Conservation (phyloP, 2,329 filamentous ascomycete species). For the Colletotrichum lini region DNA sequence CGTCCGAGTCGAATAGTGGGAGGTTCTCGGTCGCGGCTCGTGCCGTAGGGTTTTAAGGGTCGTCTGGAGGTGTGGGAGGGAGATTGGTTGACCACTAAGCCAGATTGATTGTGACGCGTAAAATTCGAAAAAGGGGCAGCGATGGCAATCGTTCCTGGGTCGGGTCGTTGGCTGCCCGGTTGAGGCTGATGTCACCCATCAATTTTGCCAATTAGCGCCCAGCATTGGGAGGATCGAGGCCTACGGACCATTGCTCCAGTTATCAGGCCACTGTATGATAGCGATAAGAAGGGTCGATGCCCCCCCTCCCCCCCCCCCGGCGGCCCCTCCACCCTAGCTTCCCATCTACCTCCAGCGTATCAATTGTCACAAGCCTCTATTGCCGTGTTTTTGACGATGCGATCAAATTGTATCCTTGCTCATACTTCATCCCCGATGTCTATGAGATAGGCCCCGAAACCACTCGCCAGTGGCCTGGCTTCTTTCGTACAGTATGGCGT, state of each 20-base stretch:
- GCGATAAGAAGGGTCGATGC: constrained; percentile 25
- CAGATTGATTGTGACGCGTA: constrained; percentile 35
- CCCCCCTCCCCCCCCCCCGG: constrained; percentile 10
- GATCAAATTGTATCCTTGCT: constrained; percentile 9
- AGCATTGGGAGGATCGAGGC: constrained; percentile 16
- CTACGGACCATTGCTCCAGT: constrained; percentile 24
- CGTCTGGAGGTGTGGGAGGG: constrained; percentile 28
- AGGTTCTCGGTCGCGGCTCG: constrained; percentile 34
- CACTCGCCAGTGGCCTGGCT: constrained; percentile 1
- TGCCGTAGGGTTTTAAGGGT: constrained; percentile 32
- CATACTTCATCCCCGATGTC: neutral
- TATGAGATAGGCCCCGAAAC: constrained; percentile 3
- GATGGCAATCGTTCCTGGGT: constrained; percentile 27
- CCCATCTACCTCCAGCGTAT: constrained; percentile 11
- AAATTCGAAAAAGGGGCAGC: constrained; percentile 39
- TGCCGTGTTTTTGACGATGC: constrained; percentile 13
- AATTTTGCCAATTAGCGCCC: constrained; percentile 40
- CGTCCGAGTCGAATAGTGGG: constrained; percentile 15
- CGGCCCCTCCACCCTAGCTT: constrained; percentile 23
- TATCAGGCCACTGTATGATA: constrained; percentile 33
- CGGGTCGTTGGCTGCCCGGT: constrained; percentile 25
- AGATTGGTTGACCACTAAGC: constrained; percentile 23
- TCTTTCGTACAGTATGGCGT: constrained; percentile 71
- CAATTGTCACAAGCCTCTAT: neutral
- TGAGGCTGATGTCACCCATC: constrained; percentile 41